Evolutionary conservation across 306 rosid species (phyloP), one percentile per base, ranked within the genome.

Genomic region (Cucumis melo): DNA sequence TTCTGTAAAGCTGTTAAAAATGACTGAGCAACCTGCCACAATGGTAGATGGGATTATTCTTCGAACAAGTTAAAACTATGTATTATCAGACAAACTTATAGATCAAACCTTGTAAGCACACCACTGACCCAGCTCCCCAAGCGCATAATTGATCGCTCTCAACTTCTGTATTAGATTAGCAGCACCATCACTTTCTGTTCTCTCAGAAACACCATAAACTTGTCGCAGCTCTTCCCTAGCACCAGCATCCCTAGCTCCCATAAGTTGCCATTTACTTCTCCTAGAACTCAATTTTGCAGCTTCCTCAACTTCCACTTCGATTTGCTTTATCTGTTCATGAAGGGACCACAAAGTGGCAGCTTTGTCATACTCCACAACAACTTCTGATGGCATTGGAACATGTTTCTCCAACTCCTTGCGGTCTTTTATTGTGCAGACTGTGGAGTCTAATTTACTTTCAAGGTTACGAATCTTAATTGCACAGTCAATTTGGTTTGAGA

Each of bases 231-330:
- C 97, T 84, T 90, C 99, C 84, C 87, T 94, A 72, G 97, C 92
- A 80, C 99, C 99, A 68, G 99, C 99, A 87, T 92, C 99, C 88
- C 99, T 94, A 67, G 99, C 99, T 79, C 99, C 99, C 99, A 94
- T 94, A 73, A 92, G 92, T 81, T 94, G 99, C 99, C 99, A 94
- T 89, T 94, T 94, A 83, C 99, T 94, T 89, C 87, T 89, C 83
- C 97, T 90, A 77, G 95, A 92, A 80, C 99, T 94, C 27, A 85
- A 87, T 81, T 94, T 92, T 71, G 99, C 96, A 80, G 99, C 97
- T 67, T 92, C 96, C 87, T 94, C 99, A 77, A 94, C 99, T 88
- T 94, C 99, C 74, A 77, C 73, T 83, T 94, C 99, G 94, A 94
- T 92, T 79, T 89, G 92, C 83, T 92, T 94, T 84, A 94, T 88